A percentile compares a stretch with the other conserved stretches of the same genome.
phyloP scores from a whole-genome alignment of 352 stramenopile genomes.

The Globisporangium spiculum region DNA sequence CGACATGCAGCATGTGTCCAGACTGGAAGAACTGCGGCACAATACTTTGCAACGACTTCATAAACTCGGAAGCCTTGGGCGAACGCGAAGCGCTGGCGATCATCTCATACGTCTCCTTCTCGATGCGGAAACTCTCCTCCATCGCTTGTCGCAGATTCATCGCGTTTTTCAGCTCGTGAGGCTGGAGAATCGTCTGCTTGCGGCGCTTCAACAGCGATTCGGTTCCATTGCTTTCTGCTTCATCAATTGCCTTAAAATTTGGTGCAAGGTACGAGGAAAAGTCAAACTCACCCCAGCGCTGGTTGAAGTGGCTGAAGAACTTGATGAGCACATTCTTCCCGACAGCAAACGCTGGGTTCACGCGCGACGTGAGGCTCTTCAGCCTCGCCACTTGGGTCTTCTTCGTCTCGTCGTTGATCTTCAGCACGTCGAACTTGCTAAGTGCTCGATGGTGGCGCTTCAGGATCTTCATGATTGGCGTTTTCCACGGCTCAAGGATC shows the following conservation, averaged over 20 bases:
- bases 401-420: constrained; percentile 6
- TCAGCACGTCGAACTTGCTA: constrained; percentile 15
- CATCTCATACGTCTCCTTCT: constrained; percentile 57
- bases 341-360: constrained; percentile 77
- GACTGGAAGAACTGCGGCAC: constrained; percentile 48
- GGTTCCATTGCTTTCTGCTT: constrained; percentile 1
- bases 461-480: constrained; percentile 50
- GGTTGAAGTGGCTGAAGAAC: constrained; percentile 84
- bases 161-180: constrained; percentile 47
- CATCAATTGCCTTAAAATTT: constrained; percentile 32
- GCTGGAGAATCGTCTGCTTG: constrained; percentile 38
- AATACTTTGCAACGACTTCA: constrained; percentile 29
- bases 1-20: constrained; percentile 51
- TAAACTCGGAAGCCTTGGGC: background rate
- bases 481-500: constrained; percentile 57
- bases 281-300: constrained; percentile 79
- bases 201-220: constrained; percentile 33
- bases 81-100: constrained; percentile 22
- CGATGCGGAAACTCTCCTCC: constrained; percentile 75
- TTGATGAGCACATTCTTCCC: constrained; percentile 64
- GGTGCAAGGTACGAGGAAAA: constrained; percentile 64
- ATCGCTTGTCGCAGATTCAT: constrained; percentile 70
- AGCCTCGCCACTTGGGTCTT: constrained; percentile 42
- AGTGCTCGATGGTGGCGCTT: constrained; percentile 52
- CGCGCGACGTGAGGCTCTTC: constrained; percentile 65